phyloP scores from a whole-genome alignment of 2,329 filamentous ascomycete genomes.

The Penicillium vulpinum region DNA sequence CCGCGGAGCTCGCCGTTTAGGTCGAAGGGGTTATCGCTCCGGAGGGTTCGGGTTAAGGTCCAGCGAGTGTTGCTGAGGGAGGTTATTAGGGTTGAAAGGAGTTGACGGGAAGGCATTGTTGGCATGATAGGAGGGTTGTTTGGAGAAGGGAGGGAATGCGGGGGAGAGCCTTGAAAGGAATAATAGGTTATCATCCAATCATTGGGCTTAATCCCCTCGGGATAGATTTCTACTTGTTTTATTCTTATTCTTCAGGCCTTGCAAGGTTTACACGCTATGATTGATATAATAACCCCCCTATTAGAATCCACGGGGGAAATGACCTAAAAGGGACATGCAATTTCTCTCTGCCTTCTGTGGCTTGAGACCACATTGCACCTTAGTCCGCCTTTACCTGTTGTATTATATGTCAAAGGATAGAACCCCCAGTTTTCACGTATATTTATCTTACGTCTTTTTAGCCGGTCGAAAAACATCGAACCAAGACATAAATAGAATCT shows the following conservation, averaged over 20 bases:
- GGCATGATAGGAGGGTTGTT: neutral
- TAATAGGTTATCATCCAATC: neutral
- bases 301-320: neutral
- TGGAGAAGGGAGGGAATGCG: neutral
- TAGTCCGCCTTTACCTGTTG: neutral
- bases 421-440: no score
- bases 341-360: neutral
- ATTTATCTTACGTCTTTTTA: no score
- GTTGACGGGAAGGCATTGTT: constrained; percentile 18
- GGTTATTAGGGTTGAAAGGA: constrained; percentile 29
- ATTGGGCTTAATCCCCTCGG: neutral
- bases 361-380: neutral
- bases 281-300: no score
- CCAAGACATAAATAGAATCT: neutral
- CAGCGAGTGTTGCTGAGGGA: constrained; percentile 35
- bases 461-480: neutral
- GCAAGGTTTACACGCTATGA: no score
- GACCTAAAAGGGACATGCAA: neutral
- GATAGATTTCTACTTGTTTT: neutral
- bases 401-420: neutral
- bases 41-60: constrained; percentile 41
- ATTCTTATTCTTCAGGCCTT: no score
- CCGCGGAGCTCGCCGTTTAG: constrained; percentile 45
- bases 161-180: no score
- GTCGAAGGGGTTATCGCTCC: constrained; percentile 43